Evolutionary conservation across 73 alveolate genomes (phyloP), one percentile per base, ranked within the genome.

Genomic region (Urostyla sp.): DNA sequence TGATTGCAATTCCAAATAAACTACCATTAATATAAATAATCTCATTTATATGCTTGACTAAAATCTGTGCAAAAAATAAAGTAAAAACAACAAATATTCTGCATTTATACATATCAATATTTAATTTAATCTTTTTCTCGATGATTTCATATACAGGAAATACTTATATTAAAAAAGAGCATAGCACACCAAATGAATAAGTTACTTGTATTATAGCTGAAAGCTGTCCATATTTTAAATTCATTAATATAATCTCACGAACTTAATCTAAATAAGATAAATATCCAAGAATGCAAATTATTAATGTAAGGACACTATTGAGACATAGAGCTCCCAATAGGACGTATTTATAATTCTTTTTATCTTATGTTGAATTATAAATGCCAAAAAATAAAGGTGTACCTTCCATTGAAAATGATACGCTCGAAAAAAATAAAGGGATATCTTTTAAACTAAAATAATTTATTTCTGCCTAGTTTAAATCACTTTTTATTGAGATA

Each of bases 341-440:
- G 15, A 66, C 23, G 2, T 21, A 10, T 44, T 54, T 3, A 66
- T 66, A 66, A 16, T 5, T 20, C 7, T 21, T 36, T 27, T 66
- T 66, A 15, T 36, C n/a, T 44, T 66, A 21, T 1, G 66, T 43
- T 18, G 80, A 66, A 21, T 59, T 54, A 66, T 66, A 66, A 5
- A 66, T 37, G 15, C 66, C 43, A 11, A 63, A 63, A n/a, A 66
- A 28, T 10, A 66, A 3, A 43, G 80, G 66, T 5, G 63, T 44
- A 6, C 80, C 80, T 66, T 66, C 80, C 66, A 66, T 40, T 3
- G 80, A 43, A 15, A 40, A 28, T n/a, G 80, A 20, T 10, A 66
- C 46, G 6, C 23, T 11, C 13, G 67, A 21, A n/a, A 66, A 8
- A 23, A 66, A 66, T 36, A 18, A 5, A 5, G 80, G 80, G 27